phyloP scores from a whole-genome alignment of 306 rosid genomes.

The Glycine tomentella region DNA sequence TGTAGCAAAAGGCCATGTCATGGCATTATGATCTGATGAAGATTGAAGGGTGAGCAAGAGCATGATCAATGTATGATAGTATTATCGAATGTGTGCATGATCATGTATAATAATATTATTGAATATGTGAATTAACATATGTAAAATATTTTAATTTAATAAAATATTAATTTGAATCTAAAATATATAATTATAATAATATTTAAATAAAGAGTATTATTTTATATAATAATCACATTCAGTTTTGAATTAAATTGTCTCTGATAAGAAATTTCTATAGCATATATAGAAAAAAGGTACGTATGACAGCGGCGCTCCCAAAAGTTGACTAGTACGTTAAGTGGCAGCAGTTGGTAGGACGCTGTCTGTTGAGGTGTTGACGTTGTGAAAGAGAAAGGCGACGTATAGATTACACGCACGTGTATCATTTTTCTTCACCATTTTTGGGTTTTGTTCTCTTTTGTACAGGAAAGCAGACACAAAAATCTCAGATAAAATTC shows the following conservation, averaged over 20 bases:
- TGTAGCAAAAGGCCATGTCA: constrained; percentile 1
- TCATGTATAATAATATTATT: no score
- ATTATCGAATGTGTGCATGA: no score
- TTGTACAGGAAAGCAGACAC: not conserved
- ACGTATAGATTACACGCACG: not conserved
- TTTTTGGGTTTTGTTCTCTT: not conserved
- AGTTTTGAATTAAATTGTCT: no score
- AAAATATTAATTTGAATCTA: no score
- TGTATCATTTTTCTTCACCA: not conserved
- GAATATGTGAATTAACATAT: no score
- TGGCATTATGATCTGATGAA: not conserved
- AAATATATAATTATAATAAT: no score
- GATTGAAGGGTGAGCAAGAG: not conserved
- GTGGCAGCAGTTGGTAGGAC: constrained; percentile 18
- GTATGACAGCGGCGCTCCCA: not conserved
- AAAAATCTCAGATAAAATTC: not conserved
- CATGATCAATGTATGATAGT: no score
- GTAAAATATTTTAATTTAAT: no score
- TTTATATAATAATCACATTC: no score
- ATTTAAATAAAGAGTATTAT: no score
- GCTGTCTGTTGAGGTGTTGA: not conserved
- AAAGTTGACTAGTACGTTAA: not conserved
- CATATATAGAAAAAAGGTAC: no score
- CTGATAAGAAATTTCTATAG: no score
- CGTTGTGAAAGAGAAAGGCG: not conserved